These are phyloP conservation scores for Acorus calamus DNA, from an alignment of 106 monocot species.

Conservation along the genomic window DNA sequence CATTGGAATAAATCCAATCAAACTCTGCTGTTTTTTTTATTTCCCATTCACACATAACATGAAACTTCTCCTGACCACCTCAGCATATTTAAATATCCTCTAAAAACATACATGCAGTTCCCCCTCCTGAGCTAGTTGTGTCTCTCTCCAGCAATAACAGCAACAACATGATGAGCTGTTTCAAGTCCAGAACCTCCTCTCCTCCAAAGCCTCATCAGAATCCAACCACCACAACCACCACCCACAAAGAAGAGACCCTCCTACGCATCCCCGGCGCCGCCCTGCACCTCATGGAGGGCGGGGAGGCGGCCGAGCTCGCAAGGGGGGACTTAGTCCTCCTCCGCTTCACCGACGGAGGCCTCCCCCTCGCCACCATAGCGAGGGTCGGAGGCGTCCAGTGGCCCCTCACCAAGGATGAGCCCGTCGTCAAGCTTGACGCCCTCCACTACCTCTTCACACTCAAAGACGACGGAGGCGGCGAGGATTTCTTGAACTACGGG, in stretches of 20 bases:
- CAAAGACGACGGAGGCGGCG: slow-evolving; percentile 32
- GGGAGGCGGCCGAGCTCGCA: slow-evolving; percentile 41
- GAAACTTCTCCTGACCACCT: too few species aligned
- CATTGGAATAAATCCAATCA: too few species aligned
- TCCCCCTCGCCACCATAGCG: slow-evolving; percentile 42
- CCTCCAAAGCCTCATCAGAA: not conserved
- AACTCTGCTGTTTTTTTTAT: too few species aligned
- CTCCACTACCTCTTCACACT: slow-evolving; percentile 76
- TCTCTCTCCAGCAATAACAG: too few species aligned
- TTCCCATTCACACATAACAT: too few species aligned
- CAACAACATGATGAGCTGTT: slow-evolving; percentile 28
- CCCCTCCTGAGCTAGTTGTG: too few species aligned
- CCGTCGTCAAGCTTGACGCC: slow-evolving; percentile 69
- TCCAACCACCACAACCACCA: not conserved
- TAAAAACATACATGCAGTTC: too few species aligned
- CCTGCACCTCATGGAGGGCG: slow-evolving; percentile 35
- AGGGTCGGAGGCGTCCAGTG: slow-evolving; percentile 53
- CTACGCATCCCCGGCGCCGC: slow-evolving; percentile 45
- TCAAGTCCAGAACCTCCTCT: slow-evolving; percentile 13
- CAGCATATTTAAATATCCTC: too few species aligned
- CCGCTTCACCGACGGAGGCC: slow-evolving; percentile 27
- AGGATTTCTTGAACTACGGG: slow-evolving; percentile 70
- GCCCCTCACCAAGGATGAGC: slow-evolving; percentile 83
- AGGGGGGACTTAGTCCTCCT: slow-evolving; percentile 42
- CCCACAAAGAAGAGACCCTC: slow-evolving; percentile 40